Conservation (phyloP, 495 filamentous ascomycete genomes). For the Podospora pseudoanserina region DNA sequence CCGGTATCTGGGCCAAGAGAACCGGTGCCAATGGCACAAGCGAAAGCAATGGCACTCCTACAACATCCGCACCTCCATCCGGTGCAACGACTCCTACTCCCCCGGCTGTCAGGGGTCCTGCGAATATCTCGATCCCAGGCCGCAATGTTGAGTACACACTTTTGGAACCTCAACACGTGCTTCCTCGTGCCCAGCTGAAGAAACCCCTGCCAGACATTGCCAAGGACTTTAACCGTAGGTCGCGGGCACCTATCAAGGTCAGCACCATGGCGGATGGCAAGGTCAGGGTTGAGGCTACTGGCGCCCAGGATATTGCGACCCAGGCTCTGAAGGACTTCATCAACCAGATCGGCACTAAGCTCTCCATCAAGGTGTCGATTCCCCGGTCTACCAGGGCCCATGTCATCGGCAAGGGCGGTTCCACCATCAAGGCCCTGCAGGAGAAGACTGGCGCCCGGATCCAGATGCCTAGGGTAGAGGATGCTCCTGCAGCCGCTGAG, state of each 20-base stretch:
- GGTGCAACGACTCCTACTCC: conserved; percentile 56
- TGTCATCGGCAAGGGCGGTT: conserved; percentile 87
- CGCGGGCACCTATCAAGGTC: conserved; percentile 79
- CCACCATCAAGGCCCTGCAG: conserved; percentile 83
- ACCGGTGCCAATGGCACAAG: conserved; percentile 48
- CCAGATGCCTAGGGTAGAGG: conserved; percentile 77
- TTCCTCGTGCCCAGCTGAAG: conserved; percentile 71
- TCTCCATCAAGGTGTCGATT: conserved; percentile 70
- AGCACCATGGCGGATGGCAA: conserved; percentile 60
- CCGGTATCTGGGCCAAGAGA: conserved; percentile 58
- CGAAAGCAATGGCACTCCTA: conserved; percentile 48
- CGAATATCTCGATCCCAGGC: conserved; percentile 67
- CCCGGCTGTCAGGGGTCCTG: conserved; percentile 43
- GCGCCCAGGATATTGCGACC: conserved; percentile 70
- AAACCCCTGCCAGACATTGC: conserved; percentile 76
- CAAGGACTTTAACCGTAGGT: conserved; percentile 80
- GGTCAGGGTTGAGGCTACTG: conserved; percentile 75
- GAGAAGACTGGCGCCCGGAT: conserved; percentile 82
- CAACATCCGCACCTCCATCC: conserved; percentile 56
- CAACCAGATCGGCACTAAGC: conserved; percentile 79
- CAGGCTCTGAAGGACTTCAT: conserved; percentile 84
- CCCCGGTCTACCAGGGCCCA: conserved; percentile 76
- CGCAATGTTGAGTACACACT: conserved; percentile 72
- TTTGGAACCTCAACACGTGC: conserved; percentile 67
- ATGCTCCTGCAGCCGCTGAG: conserved; percentile 55